Conservation (phyloP, 1,284 basidiomycete species). For the Apiotrichum laibachii region DNA sequence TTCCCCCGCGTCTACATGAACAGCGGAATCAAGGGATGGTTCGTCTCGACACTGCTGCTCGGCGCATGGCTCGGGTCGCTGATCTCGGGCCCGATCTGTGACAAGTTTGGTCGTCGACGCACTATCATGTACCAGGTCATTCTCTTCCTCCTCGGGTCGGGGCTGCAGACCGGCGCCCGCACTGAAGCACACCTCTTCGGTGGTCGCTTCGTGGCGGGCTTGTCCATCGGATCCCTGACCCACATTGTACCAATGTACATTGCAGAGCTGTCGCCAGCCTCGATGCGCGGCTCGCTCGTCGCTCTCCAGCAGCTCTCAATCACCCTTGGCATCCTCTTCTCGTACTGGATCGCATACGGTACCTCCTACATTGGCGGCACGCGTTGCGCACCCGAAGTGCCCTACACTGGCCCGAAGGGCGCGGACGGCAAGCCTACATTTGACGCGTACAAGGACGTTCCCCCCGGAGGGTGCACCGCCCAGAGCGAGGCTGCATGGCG, state of each 20-base stretch:
- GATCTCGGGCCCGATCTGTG: slow-evolving; percentile 28
- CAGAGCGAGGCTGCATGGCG: slow-evolving; percentile 39
- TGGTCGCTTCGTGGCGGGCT: too few relatives aligned
- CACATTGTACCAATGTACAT: slow-evolving; percentile 59
- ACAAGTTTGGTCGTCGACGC: slow-evolving; percentile 22
- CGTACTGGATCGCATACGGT: slow-evolving; percentile 18
- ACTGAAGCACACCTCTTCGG: slow-evolving; percentile 48
- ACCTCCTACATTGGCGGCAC: slow-evolving; percentile 27
- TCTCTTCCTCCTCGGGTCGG: slow-evolving; percentile 57
- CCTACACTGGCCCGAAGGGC: slow-evolving; percentile 26
- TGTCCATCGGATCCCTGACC: too few relatives aligned
- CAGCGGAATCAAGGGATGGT: slow-evolving; percentile 18
- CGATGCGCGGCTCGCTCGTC: slow-evolving; percentile 71
- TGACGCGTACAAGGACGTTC: slow-evolving; percentile 23
- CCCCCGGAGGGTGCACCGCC: slow-evolving; percentile 24
- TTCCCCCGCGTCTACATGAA: slow-evolving; percentile 17
- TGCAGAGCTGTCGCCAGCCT: slow-evolving; percentile 65
- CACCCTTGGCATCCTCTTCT: slow-evolving; percentile 67
- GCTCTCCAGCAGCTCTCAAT: slow-evolving; percentile 72
- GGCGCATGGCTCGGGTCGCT: slow-evolving; percentile 26
- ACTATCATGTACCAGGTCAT: slow-evolving; percentile 30
- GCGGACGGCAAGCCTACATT: slow-evolving; percentile 12
- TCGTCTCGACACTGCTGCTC: slow-evolving; percentile 22
- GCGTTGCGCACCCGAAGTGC: slow-evolving; percentile 25
- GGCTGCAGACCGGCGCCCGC: slow-evolving; percentile 47